phyloP scores from a whole-genome alignment of 768 basidiomycete species.

The Rubroboletus pulcherrimus region DNA sequence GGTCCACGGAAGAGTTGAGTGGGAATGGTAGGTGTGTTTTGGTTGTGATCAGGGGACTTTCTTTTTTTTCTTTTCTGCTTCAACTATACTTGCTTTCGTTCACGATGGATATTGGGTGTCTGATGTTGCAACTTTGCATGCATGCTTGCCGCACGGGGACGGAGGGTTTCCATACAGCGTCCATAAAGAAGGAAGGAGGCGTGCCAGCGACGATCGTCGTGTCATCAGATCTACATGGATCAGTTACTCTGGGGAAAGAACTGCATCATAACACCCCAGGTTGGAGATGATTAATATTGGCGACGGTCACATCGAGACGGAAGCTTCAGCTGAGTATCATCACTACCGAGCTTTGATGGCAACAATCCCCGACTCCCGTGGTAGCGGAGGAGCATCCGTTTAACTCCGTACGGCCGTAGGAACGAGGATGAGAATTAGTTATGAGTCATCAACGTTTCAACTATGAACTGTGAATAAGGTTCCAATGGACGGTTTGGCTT shows the following conservation, averaged over 20 bases:
- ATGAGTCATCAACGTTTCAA: no score
- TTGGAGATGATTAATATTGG: not conserved
- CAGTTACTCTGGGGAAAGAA: not conserved
- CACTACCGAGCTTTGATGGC: not conserved
- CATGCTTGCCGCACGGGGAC: not conserved
- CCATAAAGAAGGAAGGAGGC: not conserved
- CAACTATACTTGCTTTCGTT: not conserved
- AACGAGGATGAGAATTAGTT: no score
- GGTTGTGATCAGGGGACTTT: not conserved
- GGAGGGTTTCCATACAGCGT: not conserved
- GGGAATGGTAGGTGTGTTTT: no score
- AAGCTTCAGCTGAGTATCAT: not conserved
- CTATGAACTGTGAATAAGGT: no score
- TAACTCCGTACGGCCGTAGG: no score
- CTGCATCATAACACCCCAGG: not conserved
- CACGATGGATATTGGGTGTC: not conserved
- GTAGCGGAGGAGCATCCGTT: no score
- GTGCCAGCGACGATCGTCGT: not conserved
- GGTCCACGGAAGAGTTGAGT: constrained; percentile 29
- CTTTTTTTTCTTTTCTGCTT: no score
- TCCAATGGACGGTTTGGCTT: no score
- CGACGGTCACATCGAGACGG: not conserved
- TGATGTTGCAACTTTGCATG: not conserved
- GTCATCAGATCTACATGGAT: not conserved
- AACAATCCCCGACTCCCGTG: no score